Conservation (phyloP, 1,139 yeast species). For the Meyerozyma smithsonii region DNA sequence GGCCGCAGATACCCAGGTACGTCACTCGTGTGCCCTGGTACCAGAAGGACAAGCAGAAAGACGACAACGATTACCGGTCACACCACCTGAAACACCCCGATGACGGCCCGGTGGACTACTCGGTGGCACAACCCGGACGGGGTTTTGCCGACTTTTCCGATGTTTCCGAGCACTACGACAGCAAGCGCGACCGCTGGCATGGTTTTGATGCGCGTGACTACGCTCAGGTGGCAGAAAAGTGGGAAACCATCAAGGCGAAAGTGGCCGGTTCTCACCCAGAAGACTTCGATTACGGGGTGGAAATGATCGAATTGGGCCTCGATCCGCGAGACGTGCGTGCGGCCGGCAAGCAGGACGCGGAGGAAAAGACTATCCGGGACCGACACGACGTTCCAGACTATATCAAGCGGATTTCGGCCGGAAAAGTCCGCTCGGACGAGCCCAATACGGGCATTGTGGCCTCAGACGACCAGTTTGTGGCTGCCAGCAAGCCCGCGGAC, state of each 20-base stretch:
- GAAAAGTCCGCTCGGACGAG: slow-evolving; percentile 22
- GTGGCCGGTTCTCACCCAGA: slow-evolving; percentile 11
- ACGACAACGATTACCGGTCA: slow-evolving; percentile 16
- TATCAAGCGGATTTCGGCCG: slow-evolving; percentile 31
- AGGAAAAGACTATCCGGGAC: slow-evolving; percentile 29
- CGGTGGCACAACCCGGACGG: slow-evolving; percentile 26
- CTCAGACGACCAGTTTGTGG: slow-evolving; percentile 49
- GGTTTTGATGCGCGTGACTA: slow-evolving; percentile 65
- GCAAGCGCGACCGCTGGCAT: slow-evolving; percentile 74
- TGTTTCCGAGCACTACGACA: slow-evolving; percentile 51
- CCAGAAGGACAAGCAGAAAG: slow-evolving; percentile 14
- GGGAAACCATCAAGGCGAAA: slow-evolving; percentile 34
- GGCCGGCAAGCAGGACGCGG: not conserved
- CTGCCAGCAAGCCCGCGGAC: slow-evolving; percentile 32
- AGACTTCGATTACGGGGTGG: slow-evolving; percentile 43
- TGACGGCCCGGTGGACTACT: slow-evolving; percentile 22
- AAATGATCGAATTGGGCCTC: slow-evolving; percentile 45
- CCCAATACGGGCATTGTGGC: slow-evolving; percentile 47
- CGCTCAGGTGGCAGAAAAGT: slow-evolving; percentile 41
- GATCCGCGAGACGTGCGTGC: slow-evolving; percentile 22
- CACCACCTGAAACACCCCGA: slow-evolving; percentile 22
- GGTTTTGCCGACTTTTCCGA: slow-evolving; percentile 35
- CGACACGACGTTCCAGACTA: slow-evolving; percentile 52
- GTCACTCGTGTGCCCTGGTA: slow-evolving; percentile 30
- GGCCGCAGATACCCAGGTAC: slow-evolving; percentile 25